Conservation (phyloP, 176 grass and related monocot genomes). For the Dactylis glomerata region DNA sequence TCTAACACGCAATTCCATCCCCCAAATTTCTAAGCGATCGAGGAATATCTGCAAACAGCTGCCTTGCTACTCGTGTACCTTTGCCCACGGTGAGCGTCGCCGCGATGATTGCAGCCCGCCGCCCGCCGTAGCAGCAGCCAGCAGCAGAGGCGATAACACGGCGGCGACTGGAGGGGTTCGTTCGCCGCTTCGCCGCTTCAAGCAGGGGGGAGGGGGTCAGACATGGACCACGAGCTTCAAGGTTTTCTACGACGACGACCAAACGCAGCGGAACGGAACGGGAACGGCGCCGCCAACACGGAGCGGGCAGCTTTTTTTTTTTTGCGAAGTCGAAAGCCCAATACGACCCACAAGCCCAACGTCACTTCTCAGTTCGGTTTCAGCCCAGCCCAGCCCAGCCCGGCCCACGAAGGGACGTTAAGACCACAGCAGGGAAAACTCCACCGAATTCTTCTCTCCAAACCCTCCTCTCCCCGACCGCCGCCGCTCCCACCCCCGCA, state of each 20-base stretch:
- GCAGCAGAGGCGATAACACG: not conserved
- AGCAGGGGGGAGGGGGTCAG: not conserved
- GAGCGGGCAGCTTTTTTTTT: not conserved
- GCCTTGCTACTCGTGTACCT: not conserved
- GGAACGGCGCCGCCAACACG: not conserved
- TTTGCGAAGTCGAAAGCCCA: not conserved
- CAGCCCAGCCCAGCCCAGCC: not conserved
- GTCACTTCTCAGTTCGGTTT: not conserved
- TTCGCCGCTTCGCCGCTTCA: not conserved
- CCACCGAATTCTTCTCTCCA: not conserved
- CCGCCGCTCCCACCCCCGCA: not conserved
- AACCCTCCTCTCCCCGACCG: slow-evolving; percentile 13
- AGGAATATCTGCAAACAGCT: not conserved
- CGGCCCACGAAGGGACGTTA: not conserved
- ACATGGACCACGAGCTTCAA: not conserved
- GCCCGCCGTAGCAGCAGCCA: not conserved
- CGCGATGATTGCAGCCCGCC: not conserved
- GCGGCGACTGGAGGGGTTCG: not conserved
- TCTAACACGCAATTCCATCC: not conserved
- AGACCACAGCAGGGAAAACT: not conserved
- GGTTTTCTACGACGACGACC: not conserved
- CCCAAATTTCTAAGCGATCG: not conserved
- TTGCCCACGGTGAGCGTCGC: not conserved
- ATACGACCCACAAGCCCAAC: too few species aligned
- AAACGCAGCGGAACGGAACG: not conserved